Percentiles rank a stretch among this genome's conserved stretches.
phyloP scores from a whole-genome alignment of 1,284 basidiomycete genomes.

The Mycosarcoma maydis region DNA sequence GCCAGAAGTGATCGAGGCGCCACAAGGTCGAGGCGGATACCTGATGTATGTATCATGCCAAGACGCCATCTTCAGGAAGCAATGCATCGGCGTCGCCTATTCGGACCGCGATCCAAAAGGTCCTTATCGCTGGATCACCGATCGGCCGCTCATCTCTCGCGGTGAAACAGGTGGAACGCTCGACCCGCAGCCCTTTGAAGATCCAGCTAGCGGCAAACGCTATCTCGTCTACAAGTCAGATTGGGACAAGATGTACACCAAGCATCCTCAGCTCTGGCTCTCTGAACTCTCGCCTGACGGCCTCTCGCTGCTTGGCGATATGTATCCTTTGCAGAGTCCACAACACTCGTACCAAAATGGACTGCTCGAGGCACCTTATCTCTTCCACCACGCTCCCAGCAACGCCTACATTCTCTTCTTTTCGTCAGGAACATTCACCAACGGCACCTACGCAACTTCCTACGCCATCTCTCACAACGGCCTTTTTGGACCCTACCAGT shows the following conservation, averaged over 20 bases:
- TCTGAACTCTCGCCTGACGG: conserved; percentile 53
- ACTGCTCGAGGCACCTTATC: conserved; percentile 55
- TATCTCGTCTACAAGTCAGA: conserved; percentile 54
- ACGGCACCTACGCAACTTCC: conserved; percentile 50
- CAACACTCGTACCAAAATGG: conserved; percentile 39
- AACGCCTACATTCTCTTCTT: conserved; percentile 57
- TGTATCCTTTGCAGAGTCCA: conserved; percentile 44
- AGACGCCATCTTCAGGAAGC: conserved; percentile 38
- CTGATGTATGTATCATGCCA: conserved; percentile 56
- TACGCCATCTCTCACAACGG: conserved; percentile 49
- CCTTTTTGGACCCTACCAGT: conserved; percentile 49
- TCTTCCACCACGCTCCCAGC: conserved; percentile 39
- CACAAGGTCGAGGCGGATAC: conserved; percentile 44
- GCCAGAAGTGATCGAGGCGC: conserved; percentile 52
- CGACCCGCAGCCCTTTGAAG: conserved; percentile 57
- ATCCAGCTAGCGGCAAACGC: conserved; percentile 40
- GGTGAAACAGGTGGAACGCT: conserved; percentile 49
- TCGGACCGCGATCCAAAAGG: conserved; percentile 36
- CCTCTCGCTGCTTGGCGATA: conserved; percentile 43
- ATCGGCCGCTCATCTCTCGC: conserved; percentile 45
- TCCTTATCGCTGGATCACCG: conserved; percentile 48
- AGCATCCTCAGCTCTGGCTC: conserved; percentile 53
- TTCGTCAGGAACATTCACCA: conserved; percentile 51
- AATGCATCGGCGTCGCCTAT: conserved; percentile 56
- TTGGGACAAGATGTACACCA: conserved; percentile 50